Conservation (phyloP, 768 basidiomycete species). For the Mycena rosella region DNA sequence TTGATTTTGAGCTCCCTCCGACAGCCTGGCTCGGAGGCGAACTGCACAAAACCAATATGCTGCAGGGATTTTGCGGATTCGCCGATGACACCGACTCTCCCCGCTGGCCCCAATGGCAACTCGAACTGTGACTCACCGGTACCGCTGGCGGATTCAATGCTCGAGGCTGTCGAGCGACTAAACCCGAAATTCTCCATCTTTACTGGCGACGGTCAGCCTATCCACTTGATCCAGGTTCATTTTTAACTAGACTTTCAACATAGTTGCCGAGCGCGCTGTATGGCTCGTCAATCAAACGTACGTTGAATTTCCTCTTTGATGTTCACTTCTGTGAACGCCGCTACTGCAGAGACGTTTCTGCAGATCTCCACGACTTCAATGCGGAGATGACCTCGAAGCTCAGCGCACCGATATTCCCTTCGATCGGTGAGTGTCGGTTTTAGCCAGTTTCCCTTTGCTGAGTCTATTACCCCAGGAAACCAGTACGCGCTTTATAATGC, state of each 20-base stretch:
- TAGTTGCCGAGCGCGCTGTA: conserved; percentile 38
- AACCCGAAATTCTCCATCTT: conserved; percentile 50
- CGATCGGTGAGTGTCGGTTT: conserved; percentile 38
- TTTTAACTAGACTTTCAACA: too few species aligned
- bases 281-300: conserved; percentile 48
- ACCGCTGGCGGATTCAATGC: conserved; percentile 51
- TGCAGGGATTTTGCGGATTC: conserved; percentile 48
- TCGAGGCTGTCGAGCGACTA: conserved; percentile 45
- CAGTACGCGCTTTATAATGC: not conserved
- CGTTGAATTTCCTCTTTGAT: not conserved
- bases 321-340: not conserved
- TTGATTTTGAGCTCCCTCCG: not conserved
- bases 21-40: conserved; percentile 42
- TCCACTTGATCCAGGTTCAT: not conserved
- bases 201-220: conserved; percentile 49
- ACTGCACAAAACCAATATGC: conserved; percentile 53
- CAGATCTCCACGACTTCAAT: conserved; percentile 46
- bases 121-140: conserved; percentile 51
- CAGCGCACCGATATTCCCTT: conserved; percentile 43
- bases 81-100: conserved; percentile 38
- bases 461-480: conserved; percentile 4
- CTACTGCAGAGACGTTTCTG: conserved; percentile 42
- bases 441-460: not conserved
- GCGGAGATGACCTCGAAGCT: conserved; percentile 43
- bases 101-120: conserved; percentile 49